phyloP scores from a whole-genome alignment of 306 rosid genomes.

The Fragaria ananassa region DNA sequence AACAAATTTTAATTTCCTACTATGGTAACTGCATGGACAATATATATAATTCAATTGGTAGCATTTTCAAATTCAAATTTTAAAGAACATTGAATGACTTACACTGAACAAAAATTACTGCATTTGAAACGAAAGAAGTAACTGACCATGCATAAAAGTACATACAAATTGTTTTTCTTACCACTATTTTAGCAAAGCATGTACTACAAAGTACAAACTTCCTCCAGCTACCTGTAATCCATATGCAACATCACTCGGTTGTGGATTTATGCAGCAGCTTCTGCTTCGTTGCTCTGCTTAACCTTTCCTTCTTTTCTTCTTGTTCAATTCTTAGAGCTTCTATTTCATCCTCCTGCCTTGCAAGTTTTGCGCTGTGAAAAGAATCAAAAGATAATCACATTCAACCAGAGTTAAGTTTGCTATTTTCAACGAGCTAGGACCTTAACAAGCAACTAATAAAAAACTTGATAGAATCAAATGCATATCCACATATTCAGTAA shows the following conservation, averaged over 20 bases:
- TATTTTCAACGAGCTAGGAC: neutral
- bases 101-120: neutral
- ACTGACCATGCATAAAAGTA: neutral
- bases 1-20: neutral
- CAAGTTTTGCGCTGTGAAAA: neutral
- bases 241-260: neutral
- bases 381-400: neutral
- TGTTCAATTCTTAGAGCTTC: slow-evolving; percentile 3
- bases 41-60: neutral
- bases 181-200: neutral
- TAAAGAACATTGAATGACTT: neutral
- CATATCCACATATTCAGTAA: neutral
- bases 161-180: neutral
- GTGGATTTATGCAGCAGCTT: neutral
- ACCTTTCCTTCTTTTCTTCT: neutral
- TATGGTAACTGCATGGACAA: neutral
- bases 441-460: neutral
- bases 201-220: neutral
- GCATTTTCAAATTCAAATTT: neutral
- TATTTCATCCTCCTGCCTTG: slow-evolving; percentile 1
- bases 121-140: neutral
- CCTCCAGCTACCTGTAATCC: neutral
- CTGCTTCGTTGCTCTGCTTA: neutral
- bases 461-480: neutral
- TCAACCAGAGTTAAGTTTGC: neutral